A percentile compares a stretch with the other conserved stretches of the same genome.
Conservation (phyloP, 2,329 filamentous ascomycete genomes). For the Alternaria infectoria region DNA sequence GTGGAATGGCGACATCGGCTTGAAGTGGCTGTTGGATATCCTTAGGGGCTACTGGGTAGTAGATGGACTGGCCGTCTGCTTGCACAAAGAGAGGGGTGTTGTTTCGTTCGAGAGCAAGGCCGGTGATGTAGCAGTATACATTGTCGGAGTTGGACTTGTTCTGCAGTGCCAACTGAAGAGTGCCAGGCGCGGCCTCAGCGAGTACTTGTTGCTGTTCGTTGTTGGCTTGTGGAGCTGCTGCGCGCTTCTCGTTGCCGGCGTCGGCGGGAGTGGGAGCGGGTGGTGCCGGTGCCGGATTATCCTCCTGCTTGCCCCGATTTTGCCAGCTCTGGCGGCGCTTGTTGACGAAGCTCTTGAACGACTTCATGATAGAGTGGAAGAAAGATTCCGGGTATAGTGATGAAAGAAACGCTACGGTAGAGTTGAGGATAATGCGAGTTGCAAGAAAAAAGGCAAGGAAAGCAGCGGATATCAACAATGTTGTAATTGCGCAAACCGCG, state of each 20-base stretch:
- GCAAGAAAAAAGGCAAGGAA: neutral
- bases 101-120: conserved; percentile 65
- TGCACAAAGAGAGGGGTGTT: conserved; percentile 67
- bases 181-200: conserved; percentile 40
- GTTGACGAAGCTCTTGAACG: conserved; percentile 33
- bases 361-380: conserved; percentile 23
- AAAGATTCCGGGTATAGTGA: neutral
- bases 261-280: neutral
- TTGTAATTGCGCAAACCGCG: neutral
- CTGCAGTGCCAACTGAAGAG: conserved; percentile 66
- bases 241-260: conserved; percentile 12
- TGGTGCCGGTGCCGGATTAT: neutral
- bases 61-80: conserved; percentile 69
- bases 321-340: conserved; percentile 31
- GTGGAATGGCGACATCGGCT: conserved; percentile 66
- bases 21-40: conserved; percentile 59
- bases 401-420: neutral
- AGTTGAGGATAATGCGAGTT: neutral
- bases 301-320: conserved; percentile 11
- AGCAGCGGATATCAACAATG: neutral
- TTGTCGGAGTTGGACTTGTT: conserved; percentile 69
- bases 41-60: conserved; percentile 67
- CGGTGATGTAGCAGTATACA: conserved; percentile 75
- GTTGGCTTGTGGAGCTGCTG: conserved; percentile 13
- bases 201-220: conserved; percentile 34